A percentile compares a stretch with the other conserved stretches of the same genome.
phyloP scores from a whole-genome alignment of 2,329 filamentous ascomycete species.

The Ilyonectria mors-panacis region DNA sequence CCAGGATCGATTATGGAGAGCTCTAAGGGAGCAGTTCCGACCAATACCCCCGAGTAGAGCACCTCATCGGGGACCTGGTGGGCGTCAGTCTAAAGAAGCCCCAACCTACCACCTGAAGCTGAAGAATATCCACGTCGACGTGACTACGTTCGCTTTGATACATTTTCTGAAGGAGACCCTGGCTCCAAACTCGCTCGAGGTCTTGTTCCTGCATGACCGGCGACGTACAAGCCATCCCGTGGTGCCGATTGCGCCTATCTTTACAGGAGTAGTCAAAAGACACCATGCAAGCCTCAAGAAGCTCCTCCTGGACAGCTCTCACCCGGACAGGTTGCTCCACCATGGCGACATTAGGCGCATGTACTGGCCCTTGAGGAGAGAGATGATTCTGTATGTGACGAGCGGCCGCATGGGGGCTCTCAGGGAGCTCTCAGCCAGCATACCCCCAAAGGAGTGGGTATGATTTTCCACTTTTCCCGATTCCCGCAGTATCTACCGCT shows the following conservation, averaged over 20 bases:
- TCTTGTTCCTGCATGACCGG: constrained; percentile 32
- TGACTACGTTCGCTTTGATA: constrained; percentile 30
- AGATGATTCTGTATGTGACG: constrained; percentile 33
- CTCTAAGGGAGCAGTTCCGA: constrained; percentile 28
- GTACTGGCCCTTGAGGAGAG: constrained; percentile 28
- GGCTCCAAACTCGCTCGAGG: constrained; percentile 32
- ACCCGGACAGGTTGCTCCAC: constrained; percentile 19
- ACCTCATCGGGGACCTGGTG: constrained; percentile 16
- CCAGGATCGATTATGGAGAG: constrained; percentile 31
- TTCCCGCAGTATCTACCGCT: not conserved
- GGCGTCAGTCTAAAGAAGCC: constrained; percentile 15
- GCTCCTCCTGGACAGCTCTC: constrained; percentile 33
- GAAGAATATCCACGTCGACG: constrained; percentile 33
- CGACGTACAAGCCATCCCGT: constrained; percentile 21
- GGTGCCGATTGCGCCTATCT: constrained; percentile 29
- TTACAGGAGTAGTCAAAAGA: constrained; percentile 28
- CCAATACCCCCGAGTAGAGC: constrained; percentile 12
- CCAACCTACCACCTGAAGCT: constrained; percentile 28
- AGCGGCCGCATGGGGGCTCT: constrained; percentile 33
- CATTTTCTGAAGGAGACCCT: constrained; percentile 33
- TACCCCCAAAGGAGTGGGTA: constrained; percentile 30
- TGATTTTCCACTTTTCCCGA: not conserved
- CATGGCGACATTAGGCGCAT: constrained; percentile 21
- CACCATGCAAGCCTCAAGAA: constrained; percentile 35
- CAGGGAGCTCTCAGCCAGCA: constrained; percentile 30